Base-by-base conservation (phyloP, 257 asterid species). In the Primulina eburnea region DNA sequence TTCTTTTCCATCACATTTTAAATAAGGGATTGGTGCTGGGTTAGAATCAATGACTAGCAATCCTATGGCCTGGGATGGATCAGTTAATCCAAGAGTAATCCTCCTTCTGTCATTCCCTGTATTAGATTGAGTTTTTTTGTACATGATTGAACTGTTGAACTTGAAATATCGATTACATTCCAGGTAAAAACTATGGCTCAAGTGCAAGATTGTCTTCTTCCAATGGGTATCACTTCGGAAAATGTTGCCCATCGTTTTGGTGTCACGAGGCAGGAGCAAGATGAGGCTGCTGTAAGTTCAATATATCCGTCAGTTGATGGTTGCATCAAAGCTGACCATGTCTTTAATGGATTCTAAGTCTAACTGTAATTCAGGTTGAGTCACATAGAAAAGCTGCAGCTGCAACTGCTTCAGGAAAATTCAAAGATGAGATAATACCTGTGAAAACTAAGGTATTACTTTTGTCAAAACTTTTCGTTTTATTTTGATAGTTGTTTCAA, bases 201-300 rank as follows among this genome's bases (percentile, higher is more conserved):
- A 71, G 97, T 97, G 11, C 99, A 91, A 74, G 84, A 91, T 76
- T 94, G 99, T 79, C 96, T 94, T 81, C 90, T 94, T 72, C 99
- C 99, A 26, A 91, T 94, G 99, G 99, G 99, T 43, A 59, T 94
- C 71, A 94, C 97, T 37, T 94, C 99, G n/a, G 99, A 94, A 83
- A 94, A 94, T 76, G 99, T 94, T 9, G 96, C 97, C 12, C 86
- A 87, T 38, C 97, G 99, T 65, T 94, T 94, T 77, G 92, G 90
- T 26, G 92, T 94, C 78, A 80, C 96, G 30, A 89, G 99, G 84
- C 83, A 81, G 83, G 95, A 91, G 78, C 99, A 91, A 80, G 99
- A 94, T 81, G 92, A 94, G 79, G 99, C 97, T 81, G 99, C 99
- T 2, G 99, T 94, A 84, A 75, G 90, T 87, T 75, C 6, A 56